Conservation (phyloP, 2,329 filamentous ascomycete species). For the Leptographium lundbergii region DNA sequence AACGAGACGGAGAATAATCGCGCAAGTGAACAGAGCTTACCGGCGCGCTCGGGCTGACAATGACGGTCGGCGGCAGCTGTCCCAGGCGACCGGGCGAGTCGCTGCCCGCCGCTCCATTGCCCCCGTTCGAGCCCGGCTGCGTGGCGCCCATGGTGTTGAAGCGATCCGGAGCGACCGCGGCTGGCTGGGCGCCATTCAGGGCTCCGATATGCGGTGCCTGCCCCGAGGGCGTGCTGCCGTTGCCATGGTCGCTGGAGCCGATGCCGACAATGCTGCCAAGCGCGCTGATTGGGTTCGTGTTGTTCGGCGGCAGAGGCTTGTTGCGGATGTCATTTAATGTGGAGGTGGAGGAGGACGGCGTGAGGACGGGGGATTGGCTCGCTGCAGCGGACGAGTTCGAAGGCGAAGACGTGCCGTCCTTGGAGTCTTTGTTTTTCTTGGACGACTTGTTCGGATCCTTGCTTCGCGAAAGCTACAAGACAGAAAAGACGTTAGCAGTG, state of each 20-base stretch:
- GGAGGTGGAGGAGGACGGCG: slow-evolving; percentile 81
- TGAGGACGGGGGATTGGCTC: slow-evolving; percentile 51
- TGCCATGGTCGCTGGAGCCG: slow-evolving; percentile 1
- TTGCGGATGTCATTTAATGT: slow-evolving; percentile 75
- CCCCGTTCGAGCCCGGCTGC: slow-evolving; percentile 28
- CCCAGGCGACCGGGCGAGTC: slow-evolving; percentile 52
- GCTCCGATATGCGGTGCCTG: slow-evolving; percentile 26
- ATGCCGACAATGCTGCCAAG: slow-evolving; percentile 17
- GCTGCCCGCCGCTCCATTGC: slow-evolving; percentile 23
- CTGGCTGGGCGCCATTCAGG: slow-evolving; percentile 19
- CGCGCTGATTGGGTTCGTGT: slow-evolving; percentile 28
- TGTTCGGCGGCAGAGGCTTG: slow-evolving; percentile 58
- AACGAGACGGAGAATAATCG: not conserved
- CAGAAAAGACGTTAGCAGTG: not conserved
- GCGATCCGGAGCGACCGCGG: slow-evolving; percentile 22
- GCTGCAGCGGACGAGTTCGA: slow-evolving; percentile 40
- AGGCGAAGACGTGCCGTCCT: slow-evolving; percentile 71
- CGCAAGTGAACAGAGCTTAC: slow-evolving; percentile 36
- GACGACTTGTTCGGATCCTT: slow-evolving; percentile 78
- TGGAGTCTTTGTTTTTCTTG: slow-evolving; percentile 60
- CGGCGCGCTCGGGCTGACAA: slow-evolving; percentile 89
- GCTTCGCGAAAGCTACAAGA: slow-evolving; percentile 69
- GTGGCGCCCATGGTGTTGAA: slow-evolving; percentile 22
- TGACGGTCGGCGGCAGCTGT: slow-evolving; percentile 67
- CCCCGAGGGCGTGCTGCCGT: slow-evolving; percentile 13